Evolutionary conservation across 306 rosid genomes (phyloP), one percentile per base, ranked within the genome.

Genomic region (Hippophae rhamnoides): DNA sequence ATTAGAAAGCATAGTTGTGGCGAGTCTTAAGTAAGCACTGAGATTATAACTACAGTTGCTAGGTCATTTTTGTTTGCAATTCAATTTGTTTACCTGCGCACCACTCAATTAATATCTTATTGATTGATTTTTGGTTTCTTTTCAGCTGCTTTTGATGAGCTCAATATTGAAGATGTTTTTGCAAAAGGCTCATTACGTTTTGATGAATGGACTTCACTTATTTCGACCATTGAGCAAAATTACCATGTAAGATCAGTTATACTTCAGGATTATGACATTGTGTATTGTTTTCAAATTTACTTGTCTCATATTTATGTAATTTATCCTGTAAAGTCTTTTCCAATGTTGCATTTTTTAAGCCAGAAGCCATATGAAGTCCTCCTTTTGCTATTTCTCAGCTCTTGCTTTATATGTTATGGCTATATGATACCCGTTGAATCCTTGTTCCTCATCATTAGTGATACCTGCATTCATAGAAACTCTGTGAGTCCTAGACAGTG

Each of bases 131-230:
- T 10, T 42, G 48, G 61, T 60, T 67, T 61, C 61, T 47, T 60
- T 66, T 76, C 88, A 86, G 97, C 52, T 62, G 73, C 52, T n/a
- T 71, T 66, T 57, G 79, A 60, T 61, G 77, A 71, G 71, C 64
- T 66, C 57, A 50, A 79, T 50, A 70, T 84, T 65, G 52, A 61
- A 63, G 75, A 77, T 57, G 68, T 57, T 58, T 65, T 77, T 62
- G 56, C 83, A 7, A 47, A 73, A 72, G 77, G 73, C 13, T 72
- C 80, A 54, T 53, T 81, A 54, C 78, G 70, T 65, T 86, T 86
- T 60, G 85, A 82, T 18, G 87, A 69, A 68, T 90, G 90, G 94
- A 69, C 76, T 70, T 68, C 75, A 13, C 82, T 87, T 40, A 78
- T 87, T 76, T 77, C 80, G 7, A 71, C 80, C 62, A 67, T 50